Evolutionary conservation across 345 rosid genomes (phyloP).

Genomic region (Heritiera littoralis): DNA sequence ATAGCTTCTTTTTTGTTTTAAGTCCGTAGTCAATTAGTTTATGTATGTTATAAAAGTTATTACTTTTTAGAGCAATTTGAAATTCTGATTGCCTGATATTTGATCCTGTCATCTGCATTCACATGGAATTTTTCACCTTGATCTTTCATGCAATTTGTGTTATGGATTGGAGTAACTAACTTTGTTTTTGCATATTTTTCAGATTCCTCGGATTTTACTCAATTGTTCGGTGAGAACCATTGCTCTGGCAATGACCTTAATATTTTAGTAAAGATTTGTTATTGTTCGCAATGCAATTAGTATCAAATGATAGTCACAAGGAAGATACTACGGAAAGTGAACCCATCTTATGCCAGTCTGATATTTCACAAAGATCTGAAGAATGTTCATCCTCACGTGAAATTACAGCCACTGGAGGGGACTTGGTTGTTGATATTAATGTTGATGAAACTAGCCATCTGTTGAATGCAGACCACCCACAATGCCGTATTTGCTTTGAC

Average conservation of each 20-base stretch:
- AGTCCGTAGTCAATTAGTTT: background rate
- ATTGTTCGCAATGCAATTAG: conserved; percentile 76
- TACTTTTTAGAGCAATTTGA: background rate
- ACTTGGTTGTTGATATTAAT: conserved; percentile 45
- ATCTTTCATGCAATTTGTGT: conserved; percentile 1
- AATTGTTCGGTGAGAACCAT: conserved; percentile 32
- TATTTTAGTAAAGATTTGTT: conserved; percentile 27
- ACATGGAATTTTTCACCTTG: background rate
- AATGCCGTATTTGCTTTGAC: conserved; percentile 96
- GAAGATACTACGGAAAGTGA: conserved; percentile 67
- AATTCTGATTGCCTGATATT: conserved; percentile 7
- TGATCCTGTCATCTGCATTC: background rate
- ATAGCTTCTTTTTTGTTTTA: background rate
- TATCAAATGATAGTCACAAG: conserved; percentile 57
- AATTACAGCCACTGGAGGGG: conserved; percentile 57
- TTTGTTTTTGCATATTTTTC: background rate
- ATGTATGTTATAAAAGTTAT: background rate
- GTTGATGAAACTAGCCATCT: conserved; percentile 67
- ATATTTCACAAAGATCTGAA: conserved; percentile 40
- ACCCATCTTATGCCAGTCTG: conserved; percentile 55
- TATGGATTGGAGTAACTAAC: background rate
- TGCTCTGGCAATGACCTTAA: conserved; percentile 30
- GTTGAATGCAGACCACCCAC: conserved; percentile 74
- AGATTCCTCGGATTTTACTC: conserved; percentile 30
- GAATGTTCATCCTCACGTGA: conserved; percentile 63